Percentiles rank a stretch among this genome's conserved stretches.
Conservation (phyloP, 305 asterid species). For the Fraxinus sp. region DNA sequence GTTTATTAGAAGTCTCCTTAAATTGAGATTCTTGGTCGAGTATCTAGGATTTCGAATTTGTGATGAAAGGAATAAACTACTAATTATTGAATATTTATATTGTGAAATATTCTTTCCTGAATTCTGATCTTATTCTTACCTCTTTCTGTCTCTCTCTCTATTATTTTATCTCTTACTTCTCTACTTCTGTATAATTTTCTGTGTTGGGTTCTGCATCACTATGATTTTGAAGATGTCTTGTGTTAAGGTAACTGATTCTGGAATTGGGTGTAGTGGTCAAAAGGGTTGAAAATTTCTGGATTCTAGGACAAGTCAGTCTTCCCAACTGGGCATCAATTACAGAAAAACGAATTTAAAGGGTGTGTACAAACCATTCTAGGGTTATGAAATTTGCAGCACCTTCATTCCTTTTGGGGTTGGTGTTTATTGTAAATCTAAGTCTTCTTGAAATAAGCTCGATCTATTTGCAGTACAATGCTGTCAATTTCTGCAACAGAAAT, state of each 20-base stretch:
- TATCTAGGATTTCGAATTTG: background rate
- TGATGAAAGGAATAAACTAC: background rate
- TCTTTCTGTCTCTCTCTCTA: background rate
- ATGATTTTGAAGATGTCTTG: background rate
- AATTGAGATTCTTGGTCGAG: background rate
- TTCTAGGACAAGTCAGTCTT: background rate
- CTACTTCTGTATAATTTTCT: background rate
- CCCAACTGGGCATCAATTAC: background rate
- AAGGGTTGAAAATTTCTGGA: background rate
- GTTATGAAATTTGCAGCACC: background rate
- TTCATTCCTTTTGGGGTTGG: background rate
- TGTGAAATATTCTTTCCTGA: background rate
- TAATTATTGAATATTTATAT: background rate
- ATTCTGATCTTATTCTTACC: background rate
- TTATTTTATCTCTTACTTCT: background rate
- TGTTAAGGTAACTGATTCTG: background rate
- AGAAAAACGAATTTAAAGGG: background rate
- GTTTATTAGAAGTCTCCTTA: background rate
- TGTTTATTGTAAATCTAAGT: background rate
- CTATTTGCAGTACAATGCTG: background rate
- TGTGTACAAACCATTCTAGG: background rate
- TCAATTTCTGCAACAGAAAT: background rate
- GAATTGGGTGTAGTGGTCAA: background rate
- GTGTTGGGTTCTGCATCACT: background rate
- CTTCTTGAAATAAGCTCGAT: background rate